phyloP scores from a whole-genome alignment of 164 flowering plant species.

The Kingdonia uniflora region DNA sequence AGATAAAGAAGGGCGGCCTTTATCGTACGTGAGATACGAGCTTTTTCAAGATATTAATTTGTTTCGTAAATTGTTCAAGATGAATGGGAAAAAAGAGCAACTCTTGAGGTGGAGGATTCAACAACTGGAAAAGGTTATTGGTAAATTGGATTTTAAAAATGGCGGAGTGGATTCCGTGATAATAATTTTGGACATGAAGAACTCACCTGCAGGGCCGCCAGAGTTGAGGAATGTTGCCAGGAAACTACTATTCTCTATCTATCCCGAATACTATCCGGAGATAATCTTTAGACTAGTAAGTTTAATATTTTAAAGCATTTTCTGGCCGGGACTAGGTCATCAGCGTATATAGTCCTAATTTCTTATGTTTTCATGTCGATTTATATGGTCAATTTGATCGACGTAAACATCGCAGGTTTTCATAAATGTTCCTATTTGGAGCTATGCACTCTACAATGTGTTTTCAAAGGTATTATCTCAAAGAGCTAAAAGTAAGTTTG shows the following conservation, averaged over 20 bases:
- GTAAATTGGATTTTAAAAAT: constrained; percentile 27
- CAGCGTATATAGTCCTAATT: too few species aligned
- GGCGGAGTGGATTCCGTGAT: constrained; percentile 45
- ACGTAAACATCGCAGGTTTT: constrained; percentile 57
- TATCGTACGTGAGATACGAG: too few species aligned
- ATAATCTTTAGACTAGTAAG: too few species aligned
- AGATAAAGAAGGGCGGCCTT: too few species aligned
- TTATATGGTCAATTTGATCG: too few species aligned
- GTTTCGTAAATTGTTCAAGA: too few species aligned
- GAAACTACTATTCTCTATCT: too few species aligned
- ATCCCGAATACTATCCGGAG: too few species aligned
- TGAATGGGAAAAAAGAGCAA: background rate
- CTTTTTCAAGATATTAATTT: too few species aligned
- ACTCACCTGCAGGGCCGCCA: constrained; percentile 29
- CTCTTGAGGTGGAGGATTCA: constrained; percentile 26
- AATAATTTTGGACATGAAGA: constrained; percentile 58
- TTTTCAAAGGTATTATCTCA: constrained; percentile 23
- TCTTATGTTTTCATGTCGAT: too few species aligned
- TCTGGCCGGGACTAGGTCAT: too few species aligned
- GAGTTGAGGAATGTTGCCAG: constrained; percentile 18
- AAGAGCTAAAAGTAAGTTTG: constrained; percentile 32
- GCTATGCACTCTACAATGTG: constrained; percentile 28
- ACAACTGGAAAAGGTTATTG: constrained; percentile 41
- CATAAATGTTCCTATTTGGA: constrained; percentile 70
- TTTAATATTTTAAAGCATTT: too few species aligned